Evolutionary conservation across 768 basidiomycete genomes (phyloP).

Genomic region (Pulveroboletus sp.): DNA sequence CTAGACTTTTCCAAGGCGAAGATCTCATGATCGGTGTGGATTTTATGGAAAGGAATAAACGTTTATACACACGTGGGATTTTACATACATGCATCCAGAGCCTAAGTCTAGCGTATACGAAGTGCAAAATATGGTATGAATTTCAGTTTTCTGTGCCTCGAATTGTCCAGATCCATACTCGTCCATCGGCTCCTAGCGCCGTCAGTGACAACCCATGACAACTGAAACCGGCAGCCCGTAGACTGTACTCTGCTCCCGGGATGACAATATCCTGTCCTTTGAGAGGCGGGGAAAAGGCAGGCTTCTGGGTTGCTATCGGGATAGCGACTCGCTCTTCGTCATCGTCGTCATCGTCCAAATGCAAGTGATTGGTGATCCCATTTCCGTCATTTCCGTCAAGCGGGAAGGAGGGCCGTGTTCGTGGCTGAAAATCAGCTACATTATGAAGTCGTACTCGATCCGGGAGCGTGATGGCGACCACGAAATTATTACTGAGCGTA

Average conservation of each 20-base stretch:
- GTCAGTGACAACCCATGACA: conserved; percentile 36
- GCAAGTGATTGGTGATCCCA: conserved; percentile 19
- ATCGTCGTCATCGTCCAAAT: conserved; percentile 28
- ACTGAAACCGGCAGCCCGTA: conserved; percentile 43
- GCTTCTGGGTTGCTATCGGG: not conserved
- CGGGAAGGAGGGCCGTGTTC: conserved; percentile 42
- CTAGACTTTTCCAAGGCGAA: conserved; percentile 92
- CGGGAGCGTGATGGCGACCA: conserved; percentile 45
- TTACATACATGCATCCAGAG: not conserved
- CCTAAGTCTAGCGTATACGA: not conserved
- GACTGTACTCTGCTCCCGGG: conserved; percentile 11
- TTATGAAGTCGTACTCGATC: conserved; percentile 44
- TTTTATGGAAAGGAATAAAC: not conserved
- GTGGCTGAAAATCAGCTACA: conserved; percentile 42
- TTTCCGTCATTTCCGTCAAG: conserved; percentile 26
- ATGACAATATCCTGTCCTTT: conserved; percentile 22
- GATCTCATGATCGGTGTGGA: conserved; percentile 51
- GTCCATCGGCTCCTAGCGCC: conserved; percentile 18
- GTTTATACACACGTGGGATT: not conserved
- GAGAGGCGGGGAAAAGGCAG: conserved; percentile 16
- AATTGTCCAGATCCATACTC: conserved; percentile 27
- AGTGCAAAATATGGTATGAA: not conserved
- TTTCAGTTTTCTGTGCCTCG: conserved; percentile 13
- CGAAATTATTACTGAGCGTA: conserved; percentile 47
- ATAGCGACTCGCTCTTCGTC: conserved; percentile 16